Percentiles rank a stretch among this genome's conserved stretches.
These are phyloP conservation scores for Perkinsela sp. DNA, from an alignment of 208 protist genomes.

Conservation along the genomic window DNA sequence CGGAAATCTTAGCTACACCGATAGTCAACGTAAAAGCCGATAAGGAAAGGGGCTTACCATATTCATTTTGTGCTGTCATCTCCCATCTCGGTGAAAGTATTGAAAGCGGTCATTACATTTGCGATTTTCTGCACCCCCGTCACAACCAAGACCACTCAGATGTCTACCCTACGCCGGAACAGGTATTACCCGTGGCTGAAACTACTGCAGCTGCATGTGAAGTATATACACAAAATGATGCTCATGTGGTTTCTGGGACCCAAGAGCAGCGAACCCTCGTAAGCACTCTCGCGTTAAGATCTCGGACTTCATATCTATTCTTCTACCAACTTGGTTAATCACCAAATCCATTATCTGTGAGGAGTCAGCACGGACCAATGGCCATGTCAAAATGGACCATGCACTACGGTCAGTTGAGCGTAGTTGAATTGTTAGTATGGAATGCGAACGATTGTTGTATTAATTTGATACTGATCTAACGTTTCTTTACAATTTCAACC, in stretches of 20 bases:
- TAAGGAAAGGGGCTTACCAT: no score
- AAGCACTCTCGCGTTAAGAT: background rate
- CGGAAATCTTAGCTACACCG: background rate
- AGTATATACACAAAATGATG: background rate
- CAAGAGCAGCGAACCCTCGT: background rate
- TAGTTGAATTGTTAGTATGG: no score
- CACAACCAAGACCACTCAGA: background rate
- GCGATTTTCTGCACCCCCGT: background rate
- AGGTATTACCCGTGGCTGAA: background rate
- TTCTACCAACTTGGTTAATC: no score
- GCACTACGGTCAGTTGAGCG: no score
- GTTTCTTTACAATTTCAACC: no score
- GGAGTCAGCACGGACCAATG: no score
- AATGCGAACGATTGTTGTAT: no score
- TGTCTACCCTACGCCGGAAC: background rate
- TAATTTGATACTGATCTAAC: no score
- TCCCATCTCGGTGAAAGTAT: background rate
- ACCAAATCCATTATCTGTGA: no score
- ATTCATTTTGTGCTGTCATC: background rate
- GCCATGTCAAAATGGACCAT: no score
- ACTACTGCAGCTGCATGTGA: no score
- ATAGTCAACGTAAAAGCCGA: no score
- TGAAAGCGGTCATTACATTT: background rate
- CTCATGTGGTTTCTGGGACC: background rate
- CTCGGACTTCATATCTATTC: background rate